Evolutionary conservation across 371 early-diverging fungal genomes (phyloP).

Genomic region (Sporodiniella umbellata): DNA sequence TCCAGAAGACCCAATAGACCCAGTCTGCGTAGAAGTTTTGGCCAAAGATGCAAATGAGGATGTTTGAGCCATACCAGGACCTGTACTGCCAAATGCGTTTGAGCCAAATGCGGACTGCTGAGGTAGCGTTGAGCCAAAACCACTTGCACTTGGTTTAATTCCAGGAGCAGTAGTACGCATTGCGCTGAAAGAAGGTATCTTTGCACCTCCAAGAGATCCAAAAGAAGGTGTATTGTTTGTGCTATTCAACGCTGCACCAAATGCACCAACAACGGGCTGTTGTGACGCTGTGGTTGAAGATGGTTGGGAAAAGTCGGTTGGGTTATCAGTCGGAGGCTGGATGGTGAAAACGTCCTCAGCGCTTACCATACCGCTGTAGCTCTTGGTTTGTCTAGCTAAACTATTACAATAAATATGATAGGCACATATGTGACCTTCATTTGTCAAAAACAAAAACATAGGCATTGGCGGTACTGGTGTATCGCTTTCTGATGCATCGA

Average conservation of each 20-base stretch:
- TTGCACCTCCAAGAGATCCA: conserved; percentile 6
- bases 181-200: neutral
- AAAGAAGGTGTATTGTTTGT: conserved; percentile 11
- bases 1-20: neutral
- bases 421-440: conserved; percentile 40
- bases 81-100: conserved; percentile 1
- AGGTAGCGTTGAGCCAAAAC: conserved; percentile 3
- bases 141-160: conserved; percentile 3
- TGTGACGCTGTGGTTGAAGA: neutral
- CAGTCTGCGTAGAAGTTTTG: neutral
- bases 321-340: neutral
- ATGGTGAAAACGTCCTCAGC: conserved; percentile 2
- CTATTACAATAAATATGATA: conserved; percentile 38
- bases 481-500: conserved; percentile 32
- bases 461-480: conserved; percentile 35
- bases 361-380: conserved; percentile 5
- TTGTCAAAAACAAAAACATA: conserved; percentile 36
- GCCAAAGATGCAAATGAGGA: conserved; percentile 6
- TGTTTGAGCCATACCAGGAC: neutral
- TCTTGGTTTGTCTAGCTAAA: conserved; percentile 15
- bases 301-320: neutral
- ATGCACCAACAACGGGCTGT: conserved; percentile 1
- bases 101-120: conserved; percentile 17
- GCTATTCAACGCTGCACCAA: neutral
- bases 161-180: neutral